Percentiles rank a stretch among this genome's conserved stretches.
Evolutionary conservation across 2,329 filamentous ascomycete genomes (phyloP).

Genomic region (Penicillium psychrosexuale): DNA sequence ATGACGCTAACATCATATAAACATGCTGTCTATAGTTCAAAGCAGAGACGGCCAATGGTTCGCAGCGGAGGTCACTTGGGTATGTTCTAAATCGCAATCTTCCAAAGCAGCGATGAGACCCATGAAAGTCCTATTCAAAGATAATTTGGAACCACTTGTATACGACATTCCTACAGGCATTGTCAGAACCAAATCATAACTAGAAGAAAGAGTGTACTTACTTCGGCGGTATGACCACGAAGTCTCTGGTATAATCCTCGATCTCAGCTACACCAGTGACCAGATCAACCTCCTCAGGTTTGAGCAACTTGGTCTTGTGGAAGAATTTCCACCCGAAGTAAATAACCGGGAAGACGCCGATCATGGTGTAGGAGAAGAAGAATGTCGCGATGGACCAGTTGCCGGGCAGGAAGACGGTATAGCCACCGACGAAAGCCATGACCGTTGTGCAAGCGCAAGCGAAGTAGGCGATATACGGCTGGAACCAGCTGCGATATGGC

Average conservation of each 20-base stretch:
- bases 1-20: neutral
- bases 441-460: slow-evolving; percentile 61
- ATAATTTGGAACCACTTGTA: slow-evolving; percentile 23
- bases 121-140: slow-evolving; percentile 15
- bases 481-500: slow-evolving; percentile 66
- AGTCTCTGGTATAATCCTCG: slow-evolving; percentile 65
- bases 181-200: slow-evolving; percentile 1
- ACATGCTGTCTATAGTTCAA: neutral
- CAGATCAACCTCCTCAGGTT: slow-evolving; percentile 61
- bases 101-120: neutral
- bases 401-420: slow-evolving; percentile 68
- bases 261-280: slow-evolving; percentile 61
- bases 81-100: neutral
- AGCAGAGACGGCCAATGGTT: neutral
- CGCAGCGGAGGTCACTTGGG: neutral
- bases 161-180: slow-evolving; percentile 22
- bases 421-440: slow-evolving; percentile 74
- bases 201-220: slow-evolving; percentile 32
- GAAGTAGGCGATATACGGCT: slow-evolving; percentile 70
- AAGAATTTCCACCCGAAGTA: slow-evolving; percentile 70
- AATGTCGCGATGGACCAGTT: slow-evolving; percentile 69
- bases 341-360: slow-evolving; percentile 66
- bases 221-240: slow-evolving; percentile 54
- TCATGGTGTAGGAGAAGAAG: slow-evolving; percentile 74
- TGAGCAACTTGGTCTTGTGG: slow-evolving; percentile 59